A percentile compares a stretch with the other conserved stretches of the same genome.
Conservation (phyloP, 257 asterid genomes). For the Nyctanthes arbortristis region DNA sequence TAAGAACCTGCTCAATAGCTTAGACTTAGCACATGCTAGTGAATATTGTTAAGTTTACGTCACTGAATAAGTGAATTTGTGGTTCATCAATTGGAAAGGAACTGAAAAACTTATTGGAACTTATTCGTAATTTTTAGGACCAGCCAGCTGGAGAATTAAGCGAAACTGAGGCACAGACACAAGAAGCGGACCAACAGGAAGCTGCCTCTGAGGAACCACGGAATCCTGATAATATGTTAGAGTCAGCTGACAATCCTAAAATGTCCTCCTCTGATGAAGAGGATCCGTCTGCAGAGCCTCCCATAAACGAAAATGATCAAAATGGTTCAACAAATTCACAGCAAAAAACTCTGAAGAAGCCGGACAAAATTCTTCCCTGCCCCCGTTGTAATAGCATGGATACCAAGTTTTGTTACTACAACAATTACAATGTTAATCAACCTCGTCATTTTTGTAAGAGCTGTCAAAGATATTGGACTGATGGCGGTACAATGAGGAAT, state of each 20-base stretch:
- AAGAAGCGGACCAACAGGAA: slow-evolving; percentile 30
- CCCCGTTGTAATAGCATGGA: slow-evolving; percentile 94
- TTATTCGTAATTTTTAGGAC: slow-evolving; percentile 38
- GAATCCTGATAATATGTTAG: slow-evolving; percentile 24
- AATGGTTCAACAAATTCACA: slow-evolving; percentile 39
- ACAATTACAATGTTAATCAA: too few relatives aligned
- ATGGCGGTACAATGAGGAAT: slow-evolving; percentile 93
- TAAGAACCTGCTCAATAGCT: too few relatives aligned
- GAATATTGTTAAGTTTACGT: too few relatives aligned
- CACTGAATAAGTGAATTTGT: background rate
- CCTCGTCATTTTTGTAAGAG: too few relatives aligned
- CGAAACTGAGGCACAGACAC: slow-evolving; percentile 28
- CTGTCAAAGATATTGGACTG: slow-evolving; percentile 98
- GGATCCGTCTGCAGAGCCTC: slow-evolving; percentile 24
- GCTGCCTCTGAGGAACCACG: slow-evolving; percentile 33
- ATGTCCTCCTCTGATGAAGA: slow-evolving; percentile 41
- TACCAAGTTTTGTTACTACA: slow-evolving; percentile 85
- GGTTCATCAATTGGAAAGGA: too few relatives aligned
- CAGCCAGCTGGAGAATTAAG: slow-evolving; percentile 32
- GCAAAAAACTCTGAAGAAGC: slow-evolving; percentile 65
- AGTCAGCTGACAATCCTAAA: slow-evolving; percentile 30
- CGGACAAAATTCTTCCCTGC: slow-evolving; percentile 84
- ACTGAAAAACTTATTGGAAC: slow-evolving; percentile 19
- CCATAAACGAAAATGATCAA: slow-evolving; percentile 42
- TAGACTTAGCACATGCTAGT: too few relatives aligned